phyloP scores from a whole-genome alignment of 2,329 filamentous ascomycete species.

The Didymella exigua region DNA sequence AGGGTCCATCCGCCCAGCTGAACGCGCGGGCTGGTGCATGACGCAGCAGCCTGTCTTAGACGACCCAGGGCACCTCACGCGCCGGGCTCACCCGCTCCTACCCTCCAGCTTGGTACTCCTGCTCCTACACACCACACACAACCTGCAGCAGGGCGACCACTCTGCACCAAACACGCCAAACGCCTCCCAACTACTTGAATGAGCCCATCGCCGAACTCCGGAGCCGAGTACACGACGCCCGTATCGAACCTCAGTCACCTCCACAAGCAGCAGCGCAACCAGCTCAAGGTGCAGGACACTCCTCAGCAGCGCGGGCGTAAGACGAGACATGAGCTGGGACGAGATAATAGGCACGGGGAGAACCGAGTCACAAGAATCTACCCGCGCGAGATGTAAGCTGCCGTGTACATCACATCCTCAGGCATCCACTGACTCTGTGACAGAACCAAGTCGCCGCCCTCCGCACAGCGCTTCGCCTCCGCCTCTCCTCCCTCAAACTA shows the following conservation, averaged over 20 bases:
- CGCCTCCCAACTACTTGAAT: slow-evolving; percentile 41
- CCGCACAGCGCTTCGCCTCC: slow-evolving; percentile 43
- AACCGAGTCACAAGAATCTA: slow-evolving; percentile 48
- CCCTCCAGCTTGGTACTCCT: slow-evolving; percentile 4
- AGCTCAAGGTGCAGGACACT: slow-evolving; percentile 43
- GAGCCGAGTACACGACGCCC: slow-evolving; percentile 38
- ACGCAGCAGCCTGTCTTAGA: slow-evolving; percentile 32
- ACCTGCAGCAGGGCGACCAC: slow-evolving; percentile 16
- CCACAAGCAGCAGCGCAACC: slow-evolving; percentile 45
- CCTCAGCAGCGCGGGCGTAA: slow-evolving; percentile 44
- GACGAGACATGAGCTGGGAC: slow-evolving; percentile 51
- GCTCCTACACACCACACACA: slow-evolving; percentile 11
- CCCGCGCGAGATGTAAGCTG: slow-evolving; percentile 48
- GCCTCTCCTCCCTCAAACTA: slow-evolving; percentile 41
- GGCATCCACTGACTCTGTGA: slow-evolving; percentile 13
- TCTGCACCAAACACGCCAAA: slow-evolving; percentile 14
- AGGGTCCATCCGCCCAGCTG: slow-evolving; percentile 22
- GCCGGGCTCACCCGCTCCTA: slow-evolving; percentile 21
- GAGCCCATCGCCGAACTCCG: slow-evolving; percentile 46
- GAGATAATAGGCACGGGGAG: slow-evolving; percentile 43
- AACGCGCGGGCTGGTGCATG: slow-evolving; percentile 28
- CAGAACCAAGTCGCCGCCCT: slow-evolving; percentile 48
- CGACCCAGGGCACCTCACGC: slow-evolving; percentile 22
- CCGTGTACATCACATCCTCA: not conserved
- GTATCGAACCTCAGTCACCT: slow-evolving; percentile 44